Base-by-base conservation (phyloP, 1,284 basidiomycete species). In the Moesziomyces aphidis region DNA sequence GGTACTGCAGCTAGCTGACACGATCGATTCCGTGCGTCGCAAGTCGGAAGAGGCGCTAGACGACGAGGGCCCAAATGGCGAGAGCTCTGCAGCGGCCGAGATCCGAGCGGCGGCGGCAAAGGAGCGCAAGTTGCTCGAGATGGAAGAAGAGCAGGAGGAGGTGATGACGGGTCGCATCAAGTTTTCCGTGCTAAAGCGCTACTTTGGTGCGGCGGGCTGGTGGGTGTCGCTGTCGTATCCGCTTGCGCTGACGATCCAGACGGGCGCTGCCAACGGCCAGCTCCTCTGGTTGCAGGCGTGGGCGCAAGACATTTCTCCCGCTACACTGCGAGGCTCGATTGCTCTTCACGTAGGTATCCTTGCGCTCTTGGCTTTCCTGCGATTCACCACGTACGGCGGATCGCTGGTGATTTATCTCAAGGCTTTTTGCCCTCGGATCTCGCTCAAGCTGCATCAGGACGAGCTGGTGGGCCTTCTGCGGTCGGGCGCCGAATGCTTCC, bases 401-500 rank as follows among this genome's bases (percentile, higher is more conserved):
- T 55, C 53, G 22, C 31, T 55, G 3, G 7, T 47, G 44, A 22
- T 46, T 7, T 55, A 55, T n/a, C 43, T 55, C 44, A 46, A 55
- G 31, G 21, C 45, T 10, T 24, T 44, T n/a, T 31, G 24, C 8
- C 50, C 59, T 7, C 34, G 26, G 23, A 31, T 42, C 15, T 53
- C 59, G 46, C 36, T 43, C 22, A 51, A 48, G 39, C 26, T 75
- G 21, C 70, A 73, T 28, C 22, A 24, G n/a, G 45, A 43, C 36
- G 48, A 64, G 13, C 31, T 61, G 15, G 26, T 13, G n/a, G 69
- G 57, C 17, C 44, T 75, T 10, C 46, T 71, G 21, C 26, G 44
- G 15, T 42, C 72, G 5, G 48, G 54, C 0, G 19, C 49, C 57
- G 50, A 71, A 4, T 61, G 42, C 34, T 76, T 69, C 57, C 68